Base-by-base conservation (phyloP, 1,284 basidiomycete genomes). In the Marasmius fiardii region DNA sequence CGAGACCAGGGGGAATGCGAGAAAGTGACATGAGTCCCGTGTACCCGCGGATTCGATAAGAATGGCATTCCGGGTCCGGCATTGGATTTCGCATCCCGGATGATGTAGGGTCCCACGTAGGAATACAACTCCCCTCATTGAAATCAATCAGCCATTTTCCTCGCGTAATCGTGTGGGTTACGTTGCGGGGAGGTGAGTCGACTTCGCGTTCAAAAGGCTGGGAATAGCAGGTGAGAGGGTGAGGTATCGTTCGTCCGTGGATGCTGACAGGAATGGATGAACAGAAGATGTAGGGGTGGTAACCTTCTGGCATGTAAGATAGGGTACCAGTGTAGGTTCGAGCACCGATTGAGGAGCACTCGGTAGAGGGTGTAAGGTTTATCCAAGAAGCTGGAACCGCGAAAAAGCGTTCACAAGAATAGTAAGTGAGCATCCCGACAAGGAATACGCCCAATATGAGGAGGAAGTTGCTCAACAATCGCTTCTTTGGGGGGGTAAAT, bases 81-180 rank as follows among this genome's bases (percentile, higher is more conserved):
- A 21, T 28, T 21, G 43, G 43, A 20, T 14, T 45, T 18, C 4
- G 43, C 5, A 24, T 21, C 3, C 43, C 43, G 21, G 43, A 14
- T 45, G 20, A 18, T 14, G 16, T 10, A 14, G 45, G 26, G 16
- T 48, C 45, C 45, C 45, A 48, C 3, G 16, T 24, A 3, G 45
- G 45, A 31, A 31, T 48, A 26, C 45, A 48, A 5, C 28, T 49
- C 5, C 66, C 54, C 3, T 58, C 47, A 21, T 68, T 60, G 48
- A 70, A 61, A 14, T 60, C 68, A 21, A 64, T 56, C 20, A 69
- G 58, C 26, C 58, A 51, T 31, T 69, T 63, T 26, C 64, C 65
- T 5, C 26, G 23, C 11, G 45, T 48, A 5, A 24, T 48, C 4
- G 45, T 48, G 55, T 14, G 47, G 44, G 7, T 18, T 34, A 53